Evolutionary conservation across 768 basidiomycete species (phyloP).

Genomic region (Trametes punicea): DNA sequence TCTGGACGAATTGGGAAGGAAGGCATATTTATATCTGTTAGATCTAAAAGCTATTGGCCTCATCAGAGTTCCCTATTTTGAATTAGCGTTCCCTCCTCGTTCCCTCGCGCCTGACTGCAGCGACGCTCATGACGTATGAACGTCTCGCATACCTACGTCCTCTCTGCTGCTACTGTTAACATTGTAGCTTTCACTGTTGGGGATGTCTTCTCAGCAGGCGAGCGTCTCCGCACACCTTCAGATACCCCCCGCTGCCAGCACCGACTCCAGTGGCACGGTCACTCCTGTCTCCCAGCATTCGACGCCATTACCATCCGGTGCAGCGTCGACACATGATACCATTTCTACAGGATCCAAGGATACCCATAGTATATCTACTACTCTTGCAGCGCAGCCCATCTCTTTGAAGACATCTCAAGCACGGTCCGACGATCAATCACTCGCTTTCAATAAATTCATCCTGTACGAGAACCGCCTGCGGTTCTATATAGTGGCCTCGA

Average conservation of each 20-base stretch:
- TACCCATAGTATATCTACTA: slow-evolving; percentile 8
- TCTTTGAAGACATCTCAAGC: not conserved
- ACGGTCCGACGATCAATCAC: slow-evolving; percentile 19
- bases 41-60: not conserved
- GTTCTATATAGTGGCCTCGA: slow-evolving; percentile 91
- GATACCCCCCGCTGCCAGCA: not conserved
- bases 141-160: not conserved
- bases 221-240: not conserved
- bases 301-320: not conserved
- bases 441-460: slow-evolving; percentile 75
- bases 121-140: not conserved
- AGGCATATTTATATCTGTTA: slow-evolving; percentile 8
- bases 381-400: not conserved
- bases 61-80: slow-evolving; percentile 3
- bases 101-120: too few relatives aligned
- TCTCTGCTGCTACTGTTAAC: not conserved
- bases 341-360: slow-evolving; percentile 18
- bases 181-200: not conserved
- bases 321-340: slow-evolving; percentile 8
- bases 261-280: slow-evolving; percentile 23
- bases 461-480: slow-evolving; percentile 90
- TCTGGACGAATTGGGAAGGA: not conserved
- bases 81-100: too few relatives aligned
- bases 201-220: not conserved
- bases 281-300: slow-evolving; percentile 25